Evolutionary conservation across 2,329 filamentous ascomycete species (phyloP), one percentile per base, ranked within the genome.

Genomic region (Aspergillus hiratsukae): DNA sequence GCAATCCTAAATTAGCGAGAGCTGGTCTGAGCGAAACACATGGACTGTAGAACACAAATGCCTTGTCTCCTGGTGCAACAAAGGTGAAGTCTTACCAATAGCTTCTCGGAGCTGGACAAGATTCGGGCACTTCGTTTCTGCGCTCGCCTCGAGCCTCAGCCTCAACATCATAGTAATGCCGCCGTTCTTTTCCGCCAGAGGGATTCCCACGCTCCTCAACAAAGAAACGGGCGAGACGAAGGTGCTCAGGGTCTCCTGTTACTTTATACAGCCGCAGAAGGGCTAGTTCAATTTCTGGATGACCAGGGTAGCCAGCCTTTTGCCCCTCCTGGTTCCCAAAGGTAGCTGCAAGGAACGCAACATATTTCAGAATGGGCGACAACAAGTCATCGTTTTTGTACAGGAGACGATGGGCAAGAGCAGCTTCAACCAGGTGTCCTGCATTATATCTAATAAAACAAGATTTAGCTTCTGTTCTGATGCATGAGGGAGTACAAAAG

Each of bases 371-470:
- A 17, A 86, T 77, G 0, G 81, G 79, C 10, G 77, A 75, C 5
- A 86, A 68, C 3, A 87, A 68, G 1, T 76, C 64, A 51, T 80
- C 71, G 58, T 83, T 83, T 29, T 76, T 71, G 63, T 81, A 84
- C 45, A 79, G 74, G 2, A 78, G 69, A n/a, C 76, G 68, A 57
- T 87, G 83, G 0, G 83, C 82, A 3, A 86, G 68, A 1, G 83
- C 83, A 0, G 79, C 83, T 68, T 87, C 84, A 49, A 86, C 84
- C 10, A 87, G 69, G 66, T 87, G 84, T 0, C 84, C 83, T 21
- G 41, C 79, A 59, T 85, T 85, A 64, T 85, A 85, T 57, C 80
- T 82, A 37, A 28, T 52, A 1, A 41, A n/a, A n/a, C 27, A 31
- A n/a, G 25, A 49, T 35, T 31, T 31, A 17, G 19, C 7, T 17